A percentile compares a stretch with the other conserved stretches of the same genome.
These are phyloP conservation scores for Rhodotorula glutinis DNA, from an alignment of 1,284 basidiomycete genomes.

Conservation along the genomic window DNA sequence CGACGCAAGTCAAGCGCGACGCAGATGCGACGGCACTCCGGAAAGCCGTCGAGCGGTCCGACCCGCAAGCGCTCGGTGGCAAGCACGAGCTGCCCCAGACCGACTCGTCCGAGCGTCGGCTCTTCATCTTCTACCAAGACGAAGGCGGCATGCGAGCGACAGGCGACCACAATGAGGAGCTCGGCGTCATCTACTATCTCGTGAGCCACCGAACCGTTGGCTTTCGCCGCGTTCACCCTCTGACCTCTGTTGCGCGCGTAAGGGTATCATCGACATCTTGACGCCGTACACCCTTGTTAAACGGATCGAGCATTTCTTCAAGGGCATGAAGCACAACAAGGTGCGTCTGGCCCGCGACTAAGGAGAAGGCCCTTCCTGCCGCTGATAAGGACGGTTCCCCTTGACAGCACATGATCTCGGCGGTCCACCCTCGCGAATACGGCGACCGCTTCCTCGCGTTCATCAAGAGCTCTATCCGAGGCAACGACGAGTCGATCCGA, in stretches of 20 bases:
- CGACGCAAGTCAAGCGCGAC: constrained; percentile 55
- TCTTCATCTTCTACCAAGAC: constrained; percentile 94
- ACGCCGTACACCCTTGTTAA: constrained; percentile 82
- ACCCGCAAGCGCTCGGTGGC: constrained; percentile 68
- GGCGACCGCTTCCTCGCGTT: constrained; percentile 72
- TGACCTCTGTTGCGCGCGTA: constrained; percentile 20
- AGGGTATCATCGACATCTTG: constrained; percentile 89
- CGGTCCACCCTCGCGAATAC: constrained; percentile 79
- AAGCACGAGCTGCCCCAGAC: constrained; percentile 64
- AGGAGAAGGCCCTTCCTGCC: no score
- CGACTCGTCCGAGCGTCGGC: constrained; percentile 67
- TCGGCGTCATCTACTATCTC: constrained; percentile 82
- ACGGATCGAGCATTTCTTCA: constrained; percentile 86
- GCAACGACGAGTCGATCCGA: constrained; percentile 26
- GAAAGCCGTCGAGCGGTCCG: constrained; percentile 76
- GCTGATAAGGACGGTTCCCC: no score
- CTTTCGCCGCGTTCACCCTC: no score
- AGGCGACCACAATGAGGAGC: constrained; percentile 70
- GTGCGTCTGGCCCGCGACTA: no score
- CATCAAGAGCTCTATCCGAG: constrained; percentile 28
- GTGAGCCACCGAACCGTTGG: constrained; percentile 39
- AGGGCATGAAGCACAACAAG: constrained; percentile 77
- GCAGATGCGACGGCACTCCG: constrained; percentile 68
- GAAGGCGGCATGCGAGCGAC: constrained; percentile 91
- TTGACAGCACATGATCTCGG: constrained; percentile 87